Evolutionary conservation across 2,329 filamentous ascomycete genomes (phyloP), one percentile per base, ranked within the genome.

Genomic region (Monosporascus sp.): DNA sequence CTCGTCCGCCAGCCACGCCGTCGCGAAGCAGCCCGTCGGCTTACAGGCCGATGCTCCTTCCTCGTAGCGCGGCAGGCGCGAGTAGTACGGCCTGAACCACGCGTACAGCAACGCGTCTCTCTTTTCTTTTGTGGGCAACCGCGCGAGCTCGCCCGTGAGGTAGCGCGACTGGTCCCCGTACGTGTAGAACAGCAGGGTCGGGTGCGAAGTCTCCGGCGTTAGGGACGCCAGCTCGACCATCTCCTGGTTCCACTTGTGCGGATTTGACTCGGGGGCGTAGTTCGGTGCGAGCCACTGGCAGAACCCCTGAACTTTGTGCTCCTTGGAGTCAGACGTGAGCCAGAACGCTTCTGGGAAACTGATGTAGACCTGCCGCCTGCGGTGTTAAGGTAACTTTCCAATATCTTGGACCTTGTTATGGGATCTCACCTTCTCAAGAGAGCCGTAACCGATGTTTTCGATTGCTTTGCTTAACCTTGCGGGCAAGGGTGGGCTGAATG

Each of bases 161-260:
- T 80, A 74, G 8, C 69, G 68, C 1, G 81, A 84, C 65, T 84
- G 81, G 20, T 78, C 79, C 38, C 87, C 87, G 63, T 84, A 87
- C 37, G 78, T 85, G 73, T 91, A 96, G 78, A 96, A 96, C 25
- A 96, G 80, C 4, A 96, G 78, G 0, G 90, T 95, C 7, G 91
- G 88, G 55, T 96, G 90, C 0, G 85, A 79, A 49, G 74, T 76
- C 1, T 72, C 63, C 0, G 65, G 60, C 0, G 81, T 77, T 2
- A 95, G 76, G 2, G 85, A 83, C 43, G 87, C 85, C 22, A 96
- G 79, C 53, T 93, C 91, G 53, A 95, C 77, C 50, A 84, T 81
- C 71, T 93, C 87, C 68, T 90, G 87, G 56, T 84, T 82, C 89
- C 89, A 94, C 55, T 76, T 70, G 6, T 77, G 61, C 1, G 83